Evolutionary conservation across 176 grass and related monocot species (phyloP), one percentile per base, ranked within the genome.

Genomic region (Olyra latifolia): DNA sequence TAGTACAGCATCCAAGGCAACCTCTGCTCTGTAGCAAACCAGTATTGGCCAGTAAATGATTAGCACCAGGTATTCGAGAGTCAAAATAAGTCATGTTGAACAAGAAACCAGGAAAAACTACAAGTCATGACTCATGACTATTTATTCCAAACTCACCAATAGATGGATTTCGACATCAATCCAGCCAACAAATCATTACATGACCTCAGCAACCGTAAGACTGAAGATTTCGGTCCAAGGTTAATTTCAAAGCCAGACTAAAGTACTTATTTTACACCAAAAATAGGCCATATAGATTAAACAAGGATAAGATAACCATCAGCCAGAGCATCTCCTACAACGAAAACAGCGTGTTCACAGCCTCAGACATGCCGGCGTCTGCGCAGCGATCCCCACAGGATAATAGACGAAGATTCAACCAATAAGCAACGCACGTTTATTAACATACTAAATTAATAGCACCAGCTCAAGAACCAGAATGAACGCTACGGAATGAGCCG

Each of bases 1-100:
- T 94, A 48, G 80, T 46, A 85, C 80, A 98, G 69, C 95, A 98
- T 88, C 87, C 90, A 90, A 98, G 86, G 85, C 89, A 98, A 98
- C 95, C 84, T 92, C 95, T 98, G 95, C 80, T 91, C 95, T 98
- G 95, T 94, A 92, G 75, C 87, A 94, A 98, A 87, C 61, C 89
- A 89, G 85, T 75, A 88, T 88, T 22, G 66, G 78, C 85, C 82
- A 86, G 79, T 80, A 62, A 56, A 77, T 47, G 78, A 91, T 94
- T 88, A 94, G 78, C 70, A 88, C 41, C 45, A 46, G 50, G 20
- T 55, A 57, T 62, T 7, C n/a, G 0, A 63, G 20, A 52, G 60
- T 60, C 24, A 4, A 76, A 4, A 67, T 2, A 72, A 67, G 63
- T 13, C 1, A 35, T 4, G 11, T 20, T 30, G 4, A 27, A 24